Evolutionary conservation across 352 stramenopile species (phyloP), one percentile per base, ranked within the genome.

Genomic region (Thalassiosira delicatula): DNA sequence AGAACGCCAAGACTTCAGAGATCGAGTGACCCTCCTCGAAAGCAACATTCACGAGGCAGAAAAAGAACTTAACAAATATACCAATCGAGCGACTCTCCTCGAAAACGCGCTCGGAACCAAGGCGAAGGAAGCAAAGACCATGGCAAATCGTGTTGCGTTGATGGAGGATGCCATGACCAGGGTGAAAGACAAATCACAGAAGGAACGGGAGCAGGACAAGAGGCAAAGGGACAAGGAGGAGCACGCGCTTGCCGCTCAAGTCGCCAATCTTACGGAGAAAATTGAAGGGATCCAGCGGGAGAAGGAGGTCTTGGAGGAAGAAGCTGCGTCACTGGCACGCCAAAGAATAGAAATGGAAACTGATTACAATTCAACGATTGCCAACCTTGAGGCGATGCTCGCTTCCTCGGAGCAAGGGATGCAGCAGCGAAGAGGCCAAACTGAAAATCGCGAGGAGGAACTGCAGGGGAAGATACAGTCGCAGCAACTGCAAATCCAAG

Each of bases 41-140:
- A 40, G 35, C 27, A 74, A 65, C 32, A 30, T 74, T 0, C 35
- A 74, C 3, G 61, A 42, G 25, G 61, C 57, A 60, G 56, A 60
- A 0, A 40, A 76, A 42, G 29, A 82, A 40, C n/a, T 82, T 1
- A 33, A 46, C 12, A 78, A 40, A 14, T 76, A 76, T 40, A 70
- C 32, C n/a, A 84, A 84, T 69, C 76, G 76, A 51, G 76, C 66
- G 14, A 71, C 61, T 3, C 51, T 84, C 17, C 59, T 84, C 9
- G 76, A 83, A 60, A 25, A 56, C 44, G 35, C 62, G 17, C 54
- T 77, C n/a, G 42, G 72, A 19, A 51, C 32, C 4, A 78, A 79
- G 42, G 32, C 57, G 14, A 33, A 69, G 11, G 46, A 78, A 12
- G 32, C 66, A n/a, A 79, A 44, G 32, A 79, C 40, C n/a, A 62